Percentiles rank a stretch among this genome's conserved stretches.
These are phyloP conservation scores for Cystobasidiaceae sp. DNA, from an alignment of 1,284 basidiomycete species.

Conservation along the genomic window DNA sequence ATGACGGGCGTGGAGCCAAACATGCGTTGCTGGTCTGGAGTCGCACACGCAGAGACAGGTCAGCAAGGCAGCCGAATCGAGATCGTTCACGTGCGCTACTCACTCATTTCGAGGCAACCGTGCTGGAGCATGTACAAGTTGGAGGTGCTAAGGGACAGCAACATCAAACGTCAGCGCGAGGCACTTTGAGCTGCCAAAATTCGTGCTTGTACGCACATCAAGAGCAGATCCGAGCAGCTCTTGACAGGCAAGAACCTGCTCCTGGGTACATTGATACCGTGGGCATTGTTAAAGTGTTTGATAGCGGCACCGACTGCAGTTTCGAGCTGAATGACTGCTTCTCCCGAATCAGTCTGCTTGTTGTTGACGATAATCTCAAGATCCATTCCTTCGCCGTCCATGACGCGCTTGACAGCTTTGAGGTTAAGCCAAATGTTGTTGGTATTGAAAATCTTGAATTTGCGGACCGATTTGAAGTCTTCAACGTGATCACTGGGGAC, in stretches of 20 bases:
- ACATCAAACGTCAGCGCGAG: constrained; percentile 45
- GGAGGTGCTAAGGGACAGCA: constrained; percentile 89
- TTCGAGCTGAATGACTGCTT: constrained; percentile 85
- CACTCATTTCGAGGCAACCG: constrained; percentile 79
- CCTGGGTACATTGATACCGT: constrained; percentile 96
- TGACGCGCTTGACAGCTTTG: constrained; percentile 80
- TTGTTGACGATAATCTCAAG: constrained; percentile 94
- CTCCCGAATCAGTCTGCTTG: constrained; percentile 75
- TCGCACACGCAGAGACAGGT: too few species aligned
- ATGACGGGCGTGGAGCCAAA: constrained; percentile 93
- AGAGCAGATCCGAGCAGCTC: constrained; percentile 49
- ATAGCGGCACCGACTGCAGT: constrained; percentile 96
- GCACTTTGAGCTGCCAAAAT: constrained; percentile 55
- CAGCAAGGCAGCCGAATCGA: too few species aligned
- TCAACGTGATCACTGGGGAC: constrained; percentile 96
- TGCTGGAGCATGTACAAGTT: constrained; percentile 94
- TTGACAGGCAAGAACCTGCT: constrained; percentile 94
- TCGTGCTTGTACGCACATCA: constrained; percentile 5
- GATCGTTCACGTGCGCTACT: too few species aligned
- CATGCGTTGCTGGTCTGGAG: constrained; percentile 69
- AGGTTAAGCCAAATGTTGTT: constrained; percentile 99
- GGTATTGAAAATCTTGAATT: constrained; percentile 66
- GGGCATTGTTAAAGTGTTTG: constrained; percentile 91
- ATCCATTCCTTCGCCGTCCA: constrained; percentile 74
- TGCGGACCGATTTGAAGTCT: constrained; percentile 85